phyloP scores from a whole-genome alignment of 441 rosid genomes.

The Euphorbia celastroides region DNA sequence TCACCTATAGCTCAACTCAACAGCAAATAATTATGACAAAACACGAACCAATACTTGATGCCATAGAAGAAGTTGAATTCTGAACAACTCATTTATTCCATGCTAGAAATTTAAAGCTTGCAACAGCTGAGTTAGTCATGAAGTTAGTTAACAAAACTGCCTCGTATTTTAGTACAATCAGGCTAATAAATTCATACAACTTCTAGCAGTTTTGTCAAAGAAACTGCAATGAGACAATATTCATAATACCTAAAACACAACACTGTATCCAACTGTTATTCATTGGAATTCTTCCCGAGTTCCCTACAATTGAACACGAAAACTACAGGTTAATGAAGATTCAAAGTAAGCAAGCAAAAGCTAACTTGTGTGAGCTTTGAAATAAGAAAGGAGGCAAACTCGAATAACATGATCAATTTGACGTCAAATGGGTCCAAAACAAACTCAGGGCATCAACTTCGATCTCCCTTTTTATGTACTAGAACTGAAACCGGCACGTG shows the following conservation, averaged over 20 bases:
- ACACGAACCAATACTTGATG: too few species aligned
- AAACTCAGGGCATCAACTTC: not conserved
- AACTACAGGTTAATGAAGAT: slow-evolving; percentile 4
- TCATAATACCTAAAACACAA: slow-evolving; percentile 41
- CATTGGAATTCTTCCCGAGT: slow-evolving; percentile 9
- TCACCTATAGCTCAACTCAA: too few species aligned
- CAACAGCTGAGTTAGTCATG: not conserved
- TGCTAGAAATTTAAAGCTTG: not conserved
- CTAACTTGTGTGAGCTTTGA: not conserved
- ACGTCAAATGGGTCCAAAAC: not conserved
- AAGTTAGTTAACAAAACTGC: not conserved
- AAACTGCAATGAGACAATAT: not conserved
- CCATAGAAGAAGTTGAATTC: too few species aligned
- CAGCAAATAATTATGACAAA: too few species aligned
- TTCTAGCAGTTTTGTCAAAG: slow-evolving; percentile 2
- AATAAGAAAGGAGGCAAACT: too few species aligned
- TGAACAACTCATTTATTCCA: too few species aligned
- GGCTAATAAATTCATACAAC: slow-evolving; percentile 4
- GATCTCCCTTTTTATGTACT: not conserved
- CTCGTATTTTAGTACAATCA: not conserved
- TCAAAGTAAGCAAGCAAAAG: not conserved
- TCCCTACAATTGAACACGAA: slow-evolving; percentile 6
- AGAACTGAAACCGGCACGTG: not conserved
- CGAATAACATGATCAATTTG: not conserved
- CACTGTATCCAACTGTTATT: slow-evolving; percentile 15